phyloP scores from a whole-genome alignment of 1,139 yeast species.

The Lodderomyces pseudojiufengensis region DNA sequence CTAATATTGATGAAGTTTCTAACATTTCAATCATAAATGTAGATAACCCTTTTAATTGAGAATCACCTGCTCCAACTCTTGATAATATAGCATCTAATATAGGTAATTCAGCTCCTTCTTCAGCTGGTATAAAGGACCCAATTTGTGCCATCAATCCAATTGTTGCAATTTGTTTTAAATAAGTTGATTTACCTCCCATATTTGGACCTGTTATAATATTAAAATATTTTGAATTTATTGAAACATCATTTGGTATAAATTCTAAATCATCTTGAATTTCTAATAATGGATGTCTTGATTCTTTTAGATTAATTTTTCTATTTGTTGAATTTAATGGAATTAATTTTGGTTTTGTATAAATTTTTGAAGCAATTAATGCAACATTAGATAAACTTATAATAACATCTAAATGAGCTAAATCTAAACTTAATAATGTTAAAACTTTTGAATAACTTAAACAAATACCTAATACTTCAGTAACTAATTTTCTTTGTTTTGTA shows the following conservation, averaged over 20 bases:
- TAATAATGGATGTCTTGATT: conserved; percentile 89
- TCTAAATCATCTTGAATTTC: conserved; percentile 87
- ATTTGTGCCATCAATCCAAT: conserved; percentile 87
- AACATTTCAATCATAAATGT: conserved; percentile 98
- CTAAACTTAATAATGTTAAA: conserved; percentile 59
- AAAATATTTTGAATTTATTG: conserved; percentile 50
- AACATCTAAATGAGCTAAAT: conserved; percentile 77
- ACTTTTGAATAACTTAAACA: conserved; percentile 79
- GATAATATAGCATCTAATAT: conserved; percentile 90
- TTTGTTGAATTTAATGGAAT: conserved; percentile 34
- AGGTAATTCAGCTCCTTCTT: conserved; percentile 59
- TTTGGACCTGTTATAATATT: conserved; percentile 93
- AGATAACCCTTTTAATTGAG: conserved; percentile 92
- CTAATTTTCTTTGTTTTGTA: conserved; percentile 69
- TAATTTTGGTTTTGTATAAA: conserved; percentile 68
- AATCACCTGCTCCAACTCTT: conserved; percentile 98
- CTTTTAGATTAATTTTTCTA: conserved; percentile 56
- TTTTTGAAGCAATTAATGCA: conserved; percentile 77
- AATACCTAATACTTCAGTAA: conserved; percentile 75
- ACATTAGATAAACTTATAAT: conserved; percentile 81
- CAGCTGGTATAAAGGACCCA: conserved; percentile 81
- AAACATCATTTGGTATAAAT: conserved; percentile 84
- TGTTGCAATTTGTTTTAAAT: conserved; percentile 87
- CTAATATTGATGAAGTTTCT: conserved; percentile 88
- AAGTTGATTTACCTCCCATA: conserved; percentile 98